phyloP scores from a whole-genome alignment of 306 rosid species.

The Cucurbita pepo region DNA sequence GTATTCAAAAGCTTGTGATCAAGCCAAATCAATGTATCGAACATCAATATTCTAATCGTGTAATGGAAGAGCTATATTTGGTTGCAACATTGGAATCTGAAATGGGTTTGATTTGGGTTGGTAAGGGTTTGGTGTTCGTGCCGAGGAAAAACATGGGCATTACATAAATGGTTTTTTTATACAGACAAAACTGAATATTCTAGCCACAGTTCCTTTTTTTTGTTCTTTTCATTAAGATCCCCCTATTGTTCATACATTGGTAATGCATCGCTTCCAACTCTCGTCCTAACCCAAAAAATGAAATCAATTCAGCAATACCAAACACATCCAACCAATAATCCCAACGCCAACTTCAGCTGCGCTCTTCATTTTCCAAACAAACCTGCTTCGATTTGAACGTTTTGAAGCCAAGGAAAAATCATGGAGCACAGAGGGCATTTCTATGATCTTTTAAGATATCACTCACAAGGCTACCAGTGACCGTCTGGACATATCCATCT shows the following conservation, averaged over 20 bases:
- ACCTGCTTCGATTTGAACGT: not conserved
- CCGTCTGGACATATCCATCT: not conserved
- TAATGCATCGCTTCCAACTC: not conserved
- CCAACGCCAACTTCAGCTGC: not conserved
- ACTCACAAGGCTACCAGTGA: not conserved
- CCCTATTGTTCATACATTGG: not conserved
- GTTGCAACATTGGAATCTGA: too few relatives aligned
- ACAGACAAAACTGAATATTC: constrained; percentile 5
- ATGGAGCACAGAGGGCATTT: not conserved
- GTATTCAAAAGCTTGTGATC: too few relatives aligned
- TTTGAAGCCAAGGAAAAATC: constrained; percentile 4
- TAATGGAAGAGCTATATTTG: too few relatives aligned
- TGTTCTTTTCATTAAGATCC: not conserved
- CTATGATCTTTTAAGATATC: not conserved
- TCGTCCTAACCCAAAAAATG: not conserved
- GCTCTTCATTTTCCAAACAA: constrained; percentile 4
- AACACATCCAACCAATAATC: not conserved
- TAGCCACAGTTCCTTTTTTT: not conserved
- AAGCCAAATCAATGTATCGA: too few relatives aligned
- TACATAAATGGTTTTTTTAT: not conserved
- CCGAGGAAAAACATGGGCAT: too few relatives aligned
- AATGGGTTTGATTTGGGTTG: not conserved
- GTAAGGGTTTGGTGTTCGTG: too few relatives aligned
- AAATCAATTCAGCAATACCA: not conserved
- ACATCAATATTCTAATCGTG: too few relatives aligned